Evolutionary conservation across 805 yeast species (phyloP).

Genomic region (Starmerella sp.): DNA sequence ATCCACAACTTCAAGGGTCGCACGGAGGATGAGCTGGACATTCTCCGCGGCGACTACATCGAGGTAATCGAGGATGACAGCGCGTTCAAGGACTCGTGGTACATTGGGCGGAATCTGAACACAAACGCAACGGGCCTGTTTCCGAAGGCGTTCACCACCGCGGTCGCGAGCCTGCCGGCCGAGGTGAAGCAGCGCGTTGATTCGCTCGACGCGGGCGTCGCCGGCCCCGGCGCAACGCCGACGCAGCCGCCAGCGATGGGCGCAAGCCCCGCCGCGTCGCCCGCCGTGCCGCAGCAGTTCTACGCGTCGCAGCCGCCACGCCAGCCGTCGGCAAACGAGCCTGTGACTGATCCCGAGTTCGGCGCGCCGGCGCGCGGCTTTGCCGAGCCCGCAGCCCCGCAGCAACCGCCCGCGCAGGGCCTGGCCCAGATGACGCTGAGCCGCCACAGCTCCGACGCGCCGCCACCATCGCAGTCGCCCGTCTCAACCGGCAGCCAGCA

Average conservation of each 20-base stretch:
- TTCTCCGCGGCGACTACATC: conserved; percentile 71
- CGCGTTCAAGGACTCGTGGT: conserved; percentile 96
- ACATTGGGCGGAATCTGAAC: conserved; percentile 50
- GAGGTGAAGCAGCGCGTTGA: conserved; percentile 8
- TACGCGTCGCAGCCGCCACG: neutral
- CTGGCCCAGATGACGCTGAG: conserved; percentile 1
- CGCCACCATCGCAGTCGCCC: neutral
- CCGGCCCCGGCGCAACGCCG: neutral
- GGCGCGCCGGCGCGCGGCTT: neutral
- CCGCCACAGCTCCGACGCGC: neutral
- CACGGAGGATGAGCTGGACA: conserved; percentile 76
- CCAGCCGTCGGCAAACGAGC: neutral
- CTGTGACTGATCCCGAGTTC: too few species aligned
- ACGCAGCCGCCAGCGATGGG: neutral
- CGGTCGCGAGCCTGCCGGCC: conserved; percentile 16
- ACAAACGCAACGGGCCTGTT: conserved; percentile 75
- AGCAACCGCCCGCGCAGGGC: neutral
- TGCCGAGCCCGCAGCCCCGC: neutral
- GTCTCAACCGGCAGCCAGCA: neutral
- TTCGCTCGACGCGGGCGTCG: neutral
- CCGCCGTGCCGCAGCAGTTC: neutral
- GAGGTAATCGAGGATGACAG: conserved; percentile 87
- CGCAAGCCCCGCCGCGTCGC: neutral
- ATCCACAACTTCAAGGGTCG: conserved; percentile 81
- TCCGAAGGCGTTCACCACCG: conserved; percentile 74